Evolutionary conservation across 2,329 filamentous ascomycete species (phyloP), one percentile per base, ranked within the genome.

Genomic region (Clonostachys rosea): DNA sequence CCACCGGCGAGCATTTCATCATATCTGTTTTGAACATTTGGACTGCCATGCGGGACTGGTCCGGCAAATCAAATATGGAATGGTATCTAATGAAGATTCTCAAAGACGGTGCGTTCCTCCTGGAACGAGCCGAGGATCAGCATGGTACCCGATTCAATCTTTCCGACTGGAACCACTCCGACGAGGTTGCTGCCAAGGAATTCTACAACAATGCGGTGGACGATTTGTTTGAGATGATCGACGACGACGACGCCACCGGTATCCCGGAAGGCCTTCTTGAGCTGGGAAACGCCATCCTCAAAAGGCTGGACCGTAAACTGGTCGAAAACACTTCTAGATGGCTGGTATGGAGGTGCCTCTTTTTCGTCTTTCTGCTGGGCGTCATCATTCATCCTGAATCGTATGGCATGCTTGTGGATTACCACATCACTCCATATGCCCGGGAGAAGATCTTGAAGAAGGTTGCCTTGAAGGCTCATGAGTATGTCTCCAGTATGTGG

Each of bases 51-150:
- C 84, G 89, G 52, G 86, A 91, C 65, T 97, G 92, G 91, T 87
- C 89, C 39, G 90, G 90, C 48, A 91, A 87, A 58, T 82, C 86
- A 55, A 94, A 91, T 53, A 84, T 99, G 75, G 91, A 96, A 68
- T 87, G 90, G 68, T 97, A 92, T 64, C 79, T 99, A 12, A 94
- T 96, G 88, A 89, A 94, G 62, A 89, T 95, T 50, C 79, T 99
- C 34, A 89, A 96, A 67, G 88, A 95, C 57, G 94, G 94, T 54
- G 87, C 91, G 37, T 96, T 96, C 61, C 75, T 97, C 48, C 75
- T 96, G 56, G 91, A 96, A 60, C 85, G 87, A 60, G 84, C 89
- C 58, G 88, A 91, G 64, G 87, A 91, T 60, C 86, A 89, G 57
- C 78, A 87, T 52, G 81, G 84, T 35, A 83, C 84, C 50, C 76